phyloP scores from a whole-genome alignment of 495 filamentous ascomycete species.

The Platismatia glauca region DNA sequence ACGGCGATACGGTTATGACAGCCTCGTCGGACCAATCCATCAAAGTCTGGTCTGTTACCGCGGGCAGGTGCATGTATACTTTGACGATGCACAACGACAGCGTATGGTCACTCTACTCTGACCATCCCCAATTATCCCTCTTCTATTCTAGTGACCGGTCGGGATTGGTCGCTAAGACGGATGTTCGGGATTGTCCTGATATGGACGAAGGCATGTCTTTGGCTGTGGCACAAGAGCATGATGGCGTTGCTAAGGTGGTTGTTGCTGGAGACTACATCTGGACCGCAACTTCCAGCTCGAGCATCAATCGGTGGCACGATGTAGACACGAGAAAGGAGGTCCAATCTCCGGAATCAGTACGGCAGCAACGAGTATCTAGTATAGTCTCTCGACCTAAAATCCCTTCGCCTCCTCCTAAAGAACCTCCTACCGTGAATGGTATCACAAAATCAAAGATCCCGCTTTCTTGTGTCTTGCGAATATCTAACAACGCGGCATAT shows the following conservation, averaged over 20 bases:
- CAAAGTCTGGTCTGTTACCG: conserved; percentile 94
- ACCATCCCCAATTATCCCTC: conserved; percentile 72
- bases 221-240: conserved; percentile 82
- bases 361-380: conserved; percentile 46
- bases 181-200: conserved; percentile 66
- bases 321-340: conserved; percentile 63
- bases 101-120: conserved; percentile 91
- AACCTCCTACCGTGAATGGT: conserved; percentile 27
- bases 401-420: conserved; percentile 21
- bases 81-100: conserved; percentile 98
- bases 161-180: conserved; percentile 88
- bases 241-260: conserved; percentile 78
- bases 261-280: conserved; percentile 75
- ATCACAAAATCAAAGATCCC: conserved; percentile 57
- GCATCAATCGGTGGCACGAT: conserved; percentile 89
- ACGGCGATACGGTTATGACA: conserved; percentile 84
- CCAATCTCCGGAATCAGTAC: conserved; percentile 45
- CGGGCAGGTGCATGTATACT: conserved; percentile 92
- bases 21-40: conserved; percentile 94
- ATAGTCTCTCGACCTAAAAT: conserved; percentile 33
- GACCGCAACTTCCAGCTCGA: conserved; percentile 89
- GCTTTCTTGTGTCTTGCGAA: conserved; percentile 59
- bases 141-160: conserved; percentile 93
- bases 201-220: conserved; percentile 84
- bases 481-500: conserved; percentile 77